Evolutionary conservation across 371 early-diverging fungal species (phyloP), one percentile per base, ranked within the genome.

Genomic region (Apophysomyces ossiformis): DNA sequence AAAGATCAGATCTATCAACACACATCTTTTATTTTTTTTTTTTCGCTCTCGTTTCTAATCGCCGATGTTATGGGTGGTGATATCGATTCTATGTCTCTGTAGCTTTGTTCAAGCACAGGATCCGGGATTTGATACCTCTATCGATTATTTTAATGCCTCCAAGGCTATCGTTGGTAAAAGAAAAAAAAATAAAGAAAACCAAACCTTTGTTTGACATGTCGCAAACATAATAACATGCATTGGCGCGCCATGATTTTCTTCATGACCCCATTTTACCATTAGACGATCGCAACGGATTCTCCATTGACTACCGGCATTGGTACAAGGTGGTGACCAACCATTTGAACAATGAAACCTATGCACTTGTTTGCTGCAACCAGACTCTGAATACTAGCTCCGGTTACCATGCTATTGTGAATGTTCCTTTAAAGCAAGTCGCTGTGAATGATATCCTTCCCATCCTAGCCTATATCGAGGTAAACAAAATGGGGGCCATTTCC

Each of bases 311-410:
- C n/a, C 66, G 62, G 35, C 62, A 68, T 15, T 72, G 64, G 47
- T 75, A 72, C 44, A 75, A 72, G 58, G 68, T 75, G 13, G 57
- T 75, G 3, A 60, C 54, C 7, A 72, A 75, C 37, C 50, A 46
- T 2, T 60, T 69, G 5, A 67, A 58, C 4, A 65, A 66, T 41
- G 63, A 71, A 36, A 65, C 37, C 18, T 75, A 75, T 56, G 72
- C 70, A 11, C 66, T 75, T 18, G 75, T 75, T 13, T 75, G 72
- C 16, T 72, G 75, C 57, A 58, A 60, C 38, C 63, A 64, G n/a
- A 37, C 75, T 12, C 15, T 64, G 35, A 43, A 54, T 58, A 61
- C 7, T 32, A 54, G 32, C 32, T 26, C 64, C n/a, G 71, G 71
- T 4, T 74, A 66, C 37, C 45, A 62, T 63, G 74, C 71, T 36